These are phyloP conservation scores for Podaxis rugospora DNA, from an alignment of 768 basidiomycete species.

Conservation along the genomic window DNA sequence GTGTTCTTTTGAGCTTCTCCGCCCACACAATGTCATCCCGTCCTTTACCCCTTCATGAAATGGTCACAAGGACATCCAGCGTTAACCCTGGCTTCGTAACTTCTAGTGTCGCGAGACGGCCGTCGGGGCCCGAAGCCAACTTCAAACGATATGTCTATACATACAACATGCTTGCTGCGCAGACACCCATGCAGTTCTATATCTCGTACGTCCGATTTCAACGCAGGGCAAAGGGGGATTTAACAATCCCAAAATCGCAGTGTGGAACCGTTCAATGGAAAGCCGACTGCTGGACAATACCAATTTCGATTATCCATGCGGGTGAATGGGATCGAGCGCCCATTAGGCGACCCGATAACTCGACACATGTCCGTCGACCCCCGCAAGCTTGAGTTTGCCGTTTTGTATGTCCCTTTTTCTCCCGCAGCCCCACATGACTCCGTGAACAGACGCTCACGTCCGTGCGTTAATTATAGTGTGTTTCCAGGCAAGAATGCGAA, in stretches of 20 bases:
- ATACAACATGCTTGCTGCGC: constrained; percentile 41
- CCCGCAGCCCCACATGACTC: neutral
- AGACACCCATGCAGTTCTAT: constrained; percentile 42
- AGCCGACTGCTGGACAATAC: constrained; percentile 41
- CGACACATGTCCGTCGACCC: constrained; percentile 51
- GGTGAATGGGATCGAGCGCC: constrained; percentile 50
- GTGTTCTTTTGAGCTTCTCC: constrained; percentile 1
- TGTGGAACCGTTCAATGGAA: constrained; percentile 40
- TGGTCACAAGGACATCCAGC: neutral
- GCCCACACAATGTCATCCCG: constrained; percentile 6
- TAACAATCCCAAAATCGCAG: constrained; percentile 20
- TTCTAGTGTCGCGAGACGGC: constrained; percentile 18
- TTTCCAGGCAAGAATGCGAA: constrained; percentile 48
- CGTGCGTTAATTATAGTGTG: constrained; percentile 27
- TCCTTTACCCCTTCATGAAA: constrained; percentile 6
- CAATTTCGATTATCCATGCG: constrained; percentile 52
- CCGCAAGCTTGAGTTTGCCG: constrained; percentile 49
- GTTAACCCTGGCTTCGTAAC: neutral
- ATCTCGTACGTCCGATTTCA: constrained; percentile 40
- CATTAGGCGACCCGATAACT: constrained; percentile 41
- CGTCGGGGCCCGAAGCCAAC: constrained; percentile 17
- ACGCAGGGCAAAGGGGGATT: neutral
- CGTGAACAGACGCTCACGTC: neutral
- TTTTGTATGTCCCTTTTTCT: constrained; percentile 44
- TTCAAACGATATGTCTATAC: constrained; percentile 49